Conservation (phyloP, 2,329 filamentous ascomycete species). For the Aspergillus sp. region DNA sequence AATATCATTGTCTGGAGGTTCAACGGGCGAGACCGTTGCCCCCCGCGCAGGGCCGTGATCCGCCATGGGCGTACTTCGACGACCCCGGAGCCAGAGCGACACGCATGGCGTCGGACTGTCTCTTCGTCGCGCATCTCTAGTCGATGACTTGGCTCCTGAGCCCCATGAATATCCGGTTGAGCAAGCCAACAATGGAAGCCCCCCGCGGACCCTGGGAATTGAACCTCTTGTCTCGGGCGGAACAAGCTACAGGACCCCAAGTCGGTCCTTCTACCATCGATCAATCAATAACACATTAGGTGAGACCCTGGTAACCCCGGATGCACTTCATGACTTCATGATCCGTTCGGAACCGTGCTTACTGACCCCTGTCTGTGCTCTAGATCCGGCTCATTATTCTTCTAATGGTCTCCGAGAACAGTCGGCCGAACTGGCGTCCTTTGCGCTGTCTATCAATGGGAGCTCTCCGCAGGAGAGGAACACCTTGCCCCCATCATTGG, state of each 20-base stretch:
- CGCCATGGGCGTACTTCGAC: constrained; percentile 29
- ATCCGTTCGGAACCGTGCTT: no score
- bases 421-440: constrained; percentile 81
- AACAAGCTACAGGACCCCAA: constrained; percentile 40
- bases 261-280: constrained; percentile 46
- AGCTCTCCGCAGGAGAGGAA: constrained; percentile 25
- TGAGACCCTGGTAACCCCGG: constrained; percentile 16
- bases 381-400: constrained; percentile 72
- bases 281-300: constrained; percentile 44
- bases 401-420: constrained; percentile 76
- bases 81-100: constrained; percentile 29
- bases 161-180: constrained; percentile 25
- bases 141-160: constrained; percentile 21
- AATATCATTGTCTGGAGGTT: neutral
- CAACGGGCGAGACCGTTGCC: neutral
- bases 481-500: constrained; percentile 27
- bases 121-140: constrained; percentile 19
- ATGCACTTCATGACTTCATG: neutral
- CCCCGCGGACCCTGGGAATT: constrained; percentile 23
- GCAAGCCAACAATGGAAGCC: constrained; percentile 28
- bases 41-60: neutral
- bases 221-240: constrained; percentile 30
- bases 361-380: neutral
- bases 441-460: constrained; percentile 61
- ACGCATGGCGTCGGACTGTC: constrained; percentile 27